These are phyloP conservation scores for Bombardia bombarda DNA, from an alignment of 495 filamentous ascomycete species.

Conservation along the genomic window DNA sequence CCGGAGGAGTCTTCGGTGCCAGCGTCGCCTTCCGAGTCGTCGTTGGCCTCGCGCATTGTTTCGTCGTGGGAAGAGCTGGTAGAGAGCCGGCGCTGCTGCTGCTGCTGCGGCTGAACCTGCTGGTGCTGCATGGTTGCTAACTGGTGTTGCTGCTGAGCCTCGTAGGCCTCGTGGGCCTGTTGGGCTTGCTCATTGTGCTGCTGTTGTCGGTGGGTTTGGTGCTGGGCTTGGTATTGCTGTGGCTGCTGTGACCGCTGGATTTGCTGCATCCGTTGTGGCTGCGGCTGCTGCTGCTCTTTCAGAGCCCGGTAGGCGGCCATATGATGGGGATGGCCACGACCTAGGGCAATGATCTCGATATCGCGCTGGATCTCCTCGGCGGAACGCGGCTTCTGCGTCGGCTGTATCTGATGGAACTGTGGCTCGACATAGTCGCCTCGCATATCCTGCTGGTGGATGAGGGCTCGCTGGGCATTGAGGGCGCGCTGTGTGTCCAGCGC, in stretches of 20 bases:
- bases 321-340: background rate
- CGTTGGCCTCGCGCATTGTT: background rate
- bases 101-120: background rate
- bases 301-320: background rate
- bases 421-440: background rate
- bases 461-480: background rate
- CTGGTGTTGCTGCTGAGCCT: background rate
- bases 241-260: background rate
- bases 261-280: background rate
- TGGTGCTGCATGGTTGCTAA: background rate
- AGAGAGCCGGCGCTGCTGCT: background rate
- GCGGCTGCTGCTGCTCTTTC: background rate
- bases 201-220: background rate
- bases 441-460: background rate
- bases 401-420: slow-evolving; percentile 2
- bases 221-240: background rate
- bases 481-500: background rate
- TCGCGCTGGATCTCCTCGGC: slow-evolving; percentile 2
- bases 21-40: background rate
- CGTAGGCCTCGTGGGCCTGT: background rate
- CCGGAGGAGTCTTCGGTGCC: background rate
- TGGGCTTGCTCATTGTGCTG: slow-evolving; percentile 2
- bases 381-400: slow-evolving; percentile 3
- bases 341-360: background rate
- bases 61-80: background rate